Evolutionary conservation across 495 filamentous ascomycete genomes (phyloP).

Genomic region (Tricharina praecox): DNA sequence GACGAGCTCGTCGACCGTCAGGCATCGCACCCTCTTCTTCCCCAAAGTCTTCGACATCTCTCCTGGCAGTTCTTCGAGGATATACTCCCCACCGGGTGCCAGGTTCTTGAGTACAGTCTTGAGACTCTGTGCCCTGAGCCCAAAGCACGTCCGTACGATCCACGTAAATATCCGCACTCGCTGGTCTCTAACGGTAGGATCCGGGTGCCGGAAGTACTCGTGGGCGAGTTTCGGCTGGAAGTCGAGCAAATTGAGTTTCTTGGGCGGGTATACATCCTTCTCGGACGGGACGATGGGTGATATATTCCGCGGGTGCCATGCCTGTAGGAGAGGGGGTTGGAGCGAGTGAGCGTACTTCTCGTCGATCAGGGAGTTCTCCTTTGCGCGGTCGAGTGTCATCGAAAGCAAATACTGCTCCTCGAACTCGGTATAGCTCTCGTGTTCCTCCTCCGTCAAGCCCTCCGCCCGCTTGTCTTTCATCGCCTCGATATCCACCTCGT

Average conservation of each 20-base stretch:
- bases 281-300: not conserved
- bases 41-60: conserved; percentile 15
- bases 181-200: not conserved
- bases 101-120: conserved; percentile 7
- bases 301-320: not conserved
- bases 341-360: not conserved
- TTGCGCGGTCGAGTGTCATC: not conserved
- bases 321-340: not conserved
- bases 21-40: conserved; percentile 28
- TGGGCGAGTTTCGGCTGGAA: conserved; percentile 10
- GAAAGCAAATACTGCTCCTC: conserved; percentile 1
- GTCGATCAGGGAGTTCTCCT: not conserved
- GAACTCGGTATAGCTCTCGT: conserved; percentile 1
- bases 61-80: conserved; percentile 31
- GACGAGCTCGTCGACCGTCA: conserved; percentile 34
- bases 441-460: not conserved
- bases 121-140: conserved; percentile 8
- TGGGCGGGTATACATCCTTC: conserved; percentile 8
- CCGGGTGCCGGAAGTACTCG: conserved; percentile 6
- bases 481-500: not conserved
- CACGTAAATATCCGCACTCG: conserved; percentile 15
- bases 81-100: conserved; percentile 27
- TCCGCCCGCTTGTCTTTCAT: not conserved
- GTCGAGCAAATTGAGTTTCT: conserved; percentile 14
- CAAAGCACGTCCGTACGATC: conserved; percentile 15